A percentile compares a stretch with the other conserved stretches of the same genome.
Conservation (phyloP, 176 grass and related monocot genomes). For the Secale cereale region DNA sequence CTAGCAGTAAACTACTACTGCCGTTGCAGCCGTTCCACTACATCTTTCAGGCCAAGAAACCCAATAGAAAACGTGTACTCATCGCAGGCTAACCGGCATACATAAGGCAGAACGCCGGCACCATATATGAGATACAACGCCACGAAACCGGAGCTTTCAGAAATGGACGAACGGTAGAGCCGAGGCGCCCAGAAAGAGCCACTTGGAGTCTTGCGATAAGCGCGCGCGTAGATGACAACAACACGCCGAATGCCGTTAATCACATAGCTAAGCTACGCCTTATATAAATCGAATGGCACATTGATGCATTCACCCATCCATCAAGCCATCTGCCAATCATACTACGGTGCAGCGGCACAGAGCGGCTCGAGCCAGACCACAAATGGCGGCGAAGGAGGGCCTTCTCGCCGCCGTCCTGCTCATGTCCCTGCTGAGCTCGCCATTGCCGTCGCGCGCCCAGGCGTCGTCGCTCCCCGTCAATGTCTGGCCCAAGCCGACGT, state of each 20-base stretch:
- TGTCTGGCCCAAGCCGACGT: slow-evolving; percentile 79
- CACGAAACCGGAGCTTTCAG: background rate
- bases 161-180: background rate
- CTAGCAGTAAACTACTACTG: background rate
- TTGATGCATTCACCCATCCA: background rate
- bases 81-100: background rate
- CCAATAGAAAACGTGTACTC: background rate
- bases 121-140: background rate
- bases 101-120: slow-evolving; percentile 26
- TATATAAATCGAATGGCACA: background rate
- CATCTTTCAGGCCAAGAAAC: background rate
- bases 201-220: slow-evolving; percentile 27
- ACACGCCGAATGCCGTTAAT: background rate
- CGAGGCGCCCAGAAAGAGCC: slow-evolving; percentile 7
- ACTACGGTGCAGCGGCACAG: background rate
- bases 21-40: background rate
- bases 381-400: slow-evolving; percentile 9
- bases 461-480: slow-evolving; percentile 49
- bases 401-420: background rate
- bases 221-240: background rate
- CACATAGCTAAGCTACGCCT: background rate
- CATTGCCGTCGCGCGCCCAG: background rate
- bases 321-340: slow-evolving; percentile 9
- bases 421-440: slow-evolving; percentile 17
- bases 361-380: background rate